Conservation (phyloP, 805 yeast species). For the Scheffersomyces amazonensis region DNA sequence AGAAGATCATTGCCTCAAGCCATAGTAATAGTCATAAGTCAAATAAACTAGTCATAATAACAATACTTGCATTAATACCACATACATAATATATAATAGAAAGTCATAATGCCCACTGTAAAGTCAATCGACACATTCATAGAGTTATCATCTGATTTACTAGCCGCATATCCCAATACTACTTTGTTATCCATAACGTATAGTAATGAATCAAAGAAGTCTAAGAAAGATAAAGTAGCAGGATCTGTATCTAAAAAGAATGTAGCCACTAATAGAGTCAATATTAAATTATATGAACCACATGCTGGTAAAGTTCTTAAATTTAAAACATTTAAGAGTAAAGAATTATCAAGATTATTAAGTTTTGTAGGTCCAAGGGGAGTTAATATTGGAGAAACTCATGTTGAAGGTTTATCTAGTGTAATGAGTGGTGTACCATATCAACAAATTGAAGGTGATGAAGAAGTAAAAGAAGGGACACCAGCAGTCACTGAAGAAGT, state of each 20-base stretch:
- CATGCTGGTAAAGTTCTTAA: constrained; percentile 59
- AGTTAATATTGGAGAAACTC: constrained; percentile 33
- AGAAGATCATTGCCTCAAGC: no score
- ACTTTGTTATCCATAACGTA: constrained; percentile 36
- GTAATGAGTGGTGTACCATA: constrained; percentile 37
- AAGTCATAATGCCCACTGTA: constrained; percentile 6
- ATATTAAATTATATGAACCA: constrained; percentile 66
- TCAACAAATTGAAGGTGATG: constrained; percentile 16
- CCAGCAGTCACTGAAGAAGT: constrained; percentile 10
- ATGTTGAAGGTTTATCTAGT: constrained; percentile 35
- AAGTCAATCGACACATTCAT: constrained; percentile 24
- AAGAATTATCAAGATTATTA: constrained; percentile 71
- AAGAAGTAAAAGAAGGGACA: constrained; percentile 7
- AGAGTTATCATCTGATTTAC: constrained; percentile 24
- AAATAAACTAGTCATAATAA: no score
- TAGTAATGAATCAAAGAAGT: constrained; percentile 25
- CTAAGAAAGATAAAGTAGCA: constrained; percentile 6
- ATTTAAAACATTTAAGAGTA: constrained; percentile 56
- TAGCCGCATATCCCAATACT: constrained; percentile 36
- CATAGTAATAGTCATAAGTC: no score
- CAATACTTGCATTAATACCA: no score
- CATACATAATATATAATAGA: background rate
- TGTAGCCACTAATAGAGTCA: constrained; percentile 32
- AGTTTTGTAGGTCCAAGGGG: constrained; percentile 73
- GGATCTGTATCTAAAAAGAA: constrained; percentile 8